Evolutionary conservation across 2,329 filamentous ascomycete genomes (phyloP), one percentile per base, ranked within the genome.

Genomic region (Neophaeococcomyces mojaviensis): DNA sequence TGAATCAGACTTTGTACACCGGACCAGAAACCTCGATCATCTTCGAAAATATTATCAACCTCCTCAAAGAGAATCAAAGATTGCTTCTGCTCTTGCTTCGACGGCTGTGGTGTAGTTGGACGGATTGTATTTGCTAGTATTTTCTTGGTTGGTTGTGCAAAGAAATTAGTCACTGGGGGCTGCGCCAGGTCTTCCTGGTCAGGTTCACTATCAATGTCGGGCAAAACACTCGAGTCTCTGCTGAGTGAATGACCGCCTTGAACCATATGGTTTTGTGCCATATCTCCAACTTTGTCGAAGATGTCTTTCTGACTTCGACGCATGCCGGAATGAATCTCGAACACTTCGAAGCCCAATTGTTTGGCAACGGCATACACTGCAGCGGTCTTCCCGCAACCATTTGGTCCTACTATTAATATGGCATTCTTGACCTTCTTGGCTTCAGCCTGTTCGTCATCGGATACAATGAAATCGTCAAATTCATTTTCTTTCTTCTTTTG

Each of bases 251-350:
- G 34, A 13, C 47, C 49, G 19, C 30, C 28, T 53, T 81, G 80
- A 16, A 98, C 90, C 1, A 95, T 75, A 64, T 98, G 92, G 58
- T 98, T 97, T 50, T 83, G 82, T 3, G 88, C 92, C 90, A 98
- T 97, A 64, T 98, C 88, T 33, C 92, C 94, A 36, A 98, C 87
- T 56, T 79, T 86, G 58, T 98, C 92, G 28, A 94, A 63, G 39
- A 98, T 81, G 58, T 98, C 92, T 62, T 84, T 92, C 26, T 89
- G 90, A 59, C 80, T 94, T 51, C 92, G 77, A 41, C 89, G 81
- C 55, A 79, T 87, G 49, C 87, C 80, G 0, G 90, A 70, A 58
- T 94, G 94, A 60, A 98, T 88, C 64, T 98, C 92, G 55, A 98
- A 98, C 1, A 98, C 78, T 58, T 95, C 89, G 59, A 94, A 97